Evolutionary conservation across 108 stramenopile genomes (phyloP), one percentile per base, ranked within the genome.

Genomic region (Nitzschia palea): DNA sequence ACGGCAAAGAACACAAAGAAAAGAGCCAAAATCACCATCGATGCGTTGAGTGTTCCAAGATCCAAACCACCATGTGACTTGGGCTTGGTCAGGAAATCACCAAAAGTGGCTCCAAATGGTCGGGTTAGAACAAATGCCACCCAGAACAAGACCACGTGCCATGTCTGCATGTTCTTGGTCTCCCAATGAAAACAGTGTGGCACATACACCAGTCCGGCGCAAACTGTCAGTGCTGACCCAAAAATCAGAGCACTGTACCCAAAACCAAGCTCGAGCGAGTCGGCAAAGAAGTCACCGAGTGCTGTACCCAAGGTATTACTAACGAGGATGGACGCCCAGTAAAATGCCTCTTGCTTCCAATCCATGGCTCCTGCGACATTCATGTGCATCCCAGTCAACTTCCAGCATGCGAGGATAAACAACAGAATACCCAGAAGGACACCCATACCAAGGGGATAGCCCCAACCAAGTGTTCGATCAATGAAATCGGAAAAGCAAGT

Each of bases 181-280:
- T n/a, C n/a, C n/a, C n/a, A n/a, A n/a, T n/a, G n/a, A n/a, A n/a
- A n/a, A n/a, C n/a, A n/a, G n/a, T n/a, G n/a, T n/a, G n/a, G n/a
- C 15, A n/a, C 15, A 20, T 48, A 48, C 4, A 20, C 47, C 9
- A 48, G n/a, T 18, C 8, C 8, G 47, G 47, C 47, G 18, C 9
- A 20, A 20, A 48, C 22, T 4, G 18, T 20, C 47, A 48, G n/a
- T 4, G 22, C 15, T 20, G 18, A 12, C 4, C 47, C 47, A 20
- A 48, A 20, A 4, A 10, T 48, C n/a, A 12, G 18, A 48, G 47
- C 47, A 4, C 18, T 48, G 15, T 20, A 5, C 4, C 17, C 47
- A 20, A 48, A 48, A 20, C 47, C 47, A 18, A 48, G 47, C 18
- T 48, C 47, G 18, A 48, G 47, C n/a, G 47, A 48, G 47, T 48